Evolutionary conservation across 2,329 filamentous ascomycete species (phyloP).

Genomic region (Phialophora tarda): DNA sequence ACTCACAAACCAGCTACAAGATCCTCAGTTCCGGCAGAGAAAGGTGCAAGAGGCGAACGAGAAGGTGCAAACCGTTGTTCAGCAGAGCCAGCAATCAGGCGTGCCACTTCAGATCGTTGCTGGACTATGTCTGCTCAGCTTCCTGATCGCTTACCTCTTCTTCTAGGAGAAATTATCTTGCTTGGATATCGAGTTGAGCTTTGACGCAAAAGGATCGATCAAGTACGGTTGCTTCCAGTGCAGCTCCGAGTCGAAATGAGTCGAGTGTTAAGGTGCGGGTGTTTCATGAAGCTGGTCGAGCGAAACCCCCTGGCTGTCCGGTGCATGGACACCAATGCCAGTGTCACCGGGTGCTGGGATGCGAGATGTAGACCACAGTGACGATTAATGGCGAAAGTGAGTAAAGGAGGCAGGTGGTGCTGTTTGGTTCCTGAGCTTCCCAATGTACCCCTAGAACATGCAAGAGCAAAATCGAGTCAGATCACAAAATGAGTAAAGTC

Average conservation of each 20-base stretch:
- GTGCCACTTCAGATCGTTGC: constrained; percentile 88
- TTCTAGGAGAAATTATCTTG: constrained; percentile 65
- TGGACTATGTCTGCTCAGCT: constrained; percentile 82
- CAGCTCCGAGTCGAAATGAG: constrained; percentile 14
- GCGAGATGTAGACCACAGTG: constrained; percentile 5
- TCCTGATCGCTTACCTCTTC: constrained; percentile 93
- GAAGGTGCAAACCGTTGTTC: constrained; percentile 58
- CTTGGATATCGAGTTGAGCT: constrained; percentile 23
- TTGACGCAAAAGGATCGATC: constrained; percentile 9
- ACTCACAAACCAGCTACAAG: constrained; percentile 67
- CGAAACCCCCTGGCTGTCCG: not conserved
- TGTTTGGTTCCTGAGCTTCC: constrained; percentile 20
- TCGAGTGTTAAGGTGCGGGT: not conserved
- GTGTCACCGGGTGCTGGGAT: not conserved
- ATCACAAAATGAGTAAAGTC: constrained; percentile 10
- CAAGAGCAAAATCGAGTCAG: constrained; percentile 22
- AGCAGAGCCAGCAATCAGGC: constrained; percentile 59
- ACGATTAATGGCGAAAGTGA: constrained; percentile 17
- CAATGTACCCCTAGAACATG: constrained; percentile 33
- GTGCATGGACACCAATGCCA: not conserved
- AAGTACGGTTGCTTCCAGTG: constrained; percentile 6
- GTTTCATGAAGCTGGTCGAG: not conserved
- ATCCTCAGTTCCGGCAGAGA: constrained; percentile 77
- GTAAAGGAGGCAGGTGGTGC: constrained; percentile 2
- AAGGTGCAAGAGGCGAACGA: constrained; percentile 66